Base-by-base conservation (phyloP, 1,284 basidiomycete species). In the Moesziomyces antarcticus region DNA sequence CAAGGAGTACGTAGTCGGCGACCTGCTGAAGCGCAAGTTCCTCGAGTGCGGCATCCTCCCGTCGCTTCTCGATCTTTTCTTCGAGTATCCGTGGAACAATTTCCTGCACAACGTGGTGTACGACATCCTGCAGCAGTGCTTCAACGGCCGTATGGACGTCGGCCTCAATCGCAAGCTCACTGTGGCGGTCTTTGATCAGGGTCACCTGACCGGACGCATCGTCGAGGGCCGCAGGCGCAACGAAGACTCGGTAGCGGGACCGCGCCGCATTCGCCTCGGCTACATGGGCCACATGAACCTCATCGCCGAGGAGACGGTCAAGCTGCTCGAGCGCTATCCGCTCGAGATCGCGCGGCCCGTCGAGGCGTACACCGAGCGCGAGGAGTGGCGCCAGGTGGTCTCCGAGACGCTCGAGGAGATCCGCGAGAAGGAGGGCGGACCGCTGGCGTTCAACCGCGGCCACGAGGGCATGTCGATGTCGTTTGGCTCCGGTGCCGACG, bases 241-340 rank as follows among this genome's bases (percentile, higher is more conserved):
- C 62, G 70, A 77, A 18, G 73, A 68, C 46, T 82, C 80, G 0
- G 65, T 77, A 8, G 64, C 62, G 3, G 72, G 71, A 7, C 80
- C 79, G 11, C 68, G 81, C 8, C 71, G 66, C 14, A 80, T 84
- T 27, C 77, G 82, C 14, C 65, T 84, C 5, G 94, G 95, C 1
- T 97, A 93, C 85, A 99, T 99, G 96, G 96, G 96, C 0, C 95
- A 99, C 83, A 89, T 99, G 45, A 92, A 92, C 13, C 89, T 98
- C 67, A 94, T 99, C 71, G 90, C 93, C 0, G 93, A 95, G 83
- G 93, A 95, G 78, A 91, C 94, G 14, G 90, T 94, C 79, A 89
- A 89, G 63, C 90, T 93, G 7, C 87, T 96, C 42, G 91, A 94
- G 48, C 90, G 92, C 48, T 95, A 93, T 85, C 93, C 94, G 8